Conservation (phyloP, 306 rosid species). For the Acacia melanoxylon region DNA sequence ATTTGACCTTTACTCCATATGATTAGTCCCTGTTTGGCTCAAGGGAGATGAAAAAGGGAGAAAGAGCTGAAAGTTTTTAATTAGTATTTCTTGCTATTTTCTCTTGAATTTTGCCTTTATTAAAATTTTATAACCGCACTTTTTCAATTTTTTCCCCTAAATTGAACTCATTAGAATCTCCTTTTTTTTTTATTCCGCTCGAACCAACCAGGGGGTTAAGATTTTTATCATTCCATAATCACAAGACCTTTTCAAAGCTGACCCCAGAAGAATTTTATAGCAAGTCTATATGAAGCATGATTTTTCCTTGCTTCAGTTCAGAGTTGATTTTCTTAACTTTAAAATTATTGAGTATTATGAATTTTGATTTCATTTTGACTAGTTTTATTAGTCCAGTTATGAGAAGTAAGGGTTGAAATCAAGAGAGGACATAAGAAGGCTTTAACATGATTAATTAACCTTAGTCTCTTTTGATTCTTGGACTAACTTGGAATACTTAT, state of each 20-base stretch:
- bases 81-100: neutral
- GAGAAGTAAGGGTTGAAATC: neutral
- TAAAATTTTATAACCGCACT: neutral
- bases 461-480: constrained; percentile 5
- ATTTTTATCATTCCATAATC: constrained; percentile 3
- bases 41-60: neutral
- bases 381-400: neutral
- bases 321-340: neutral
- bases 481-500: constrained; percentile 6
- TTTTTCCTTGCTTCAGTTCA: neutral
- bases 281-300: neutral
- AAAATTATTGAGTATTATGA: neutral
- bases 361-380: neutral
- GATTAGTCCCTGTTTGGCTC: neutral
- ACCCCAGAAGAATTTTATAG: neutral
- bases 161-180: neutral
- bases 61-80: neutral
- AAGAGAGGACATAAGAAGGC: too few relatives aligned
- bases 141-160: neutral
- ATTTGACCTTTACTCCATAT: neutral
- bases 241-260: neutral
- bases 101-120: neutral
- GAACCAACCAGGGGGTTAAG: neutral
- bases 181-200: neutral
- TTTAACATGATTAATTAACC: neutral